Percentiles rank a stretch among this genome's conserved stretches.
These are phyloP conservation scores for Circinella minor DNA, from an alignment of 371 early-diverging fungal species.

Conservation along the genomic window DNA sequence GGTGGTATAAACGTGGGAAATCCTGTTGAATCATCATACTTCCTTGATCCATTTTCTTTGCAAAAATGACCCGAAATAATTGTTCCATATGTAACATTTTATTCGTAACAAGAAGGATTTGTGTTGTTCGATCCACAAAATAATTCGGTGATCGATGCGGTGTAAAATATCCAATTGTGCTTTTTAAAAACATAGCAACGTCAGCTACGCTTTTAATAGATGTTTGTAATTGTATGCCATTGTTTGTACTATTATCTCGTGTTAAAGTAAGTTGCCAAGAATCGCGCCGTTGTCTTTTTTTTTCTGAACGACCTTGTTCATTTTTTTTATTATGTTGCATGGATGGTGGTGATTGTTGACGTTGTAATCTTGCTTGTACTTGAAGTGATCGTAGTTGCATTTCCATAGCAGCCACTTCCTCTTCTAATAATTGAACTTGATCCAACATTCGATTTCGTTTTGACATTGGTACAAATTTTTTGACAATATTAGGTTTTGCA, in stretches of 20 bases:
- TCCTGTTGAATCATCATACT: background rate
- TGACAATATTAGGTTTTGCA: constrained; percentile 38
- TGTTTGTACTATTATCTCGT: constrained; percentile 18
- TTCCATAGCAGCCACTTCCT: constrained; percentile 34
- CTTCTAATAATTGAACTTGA: constrained; percentile 39
- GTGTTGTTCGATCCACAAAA: constrained; percentile 23
- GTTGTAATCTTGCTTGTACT: constrained; percentile 13
- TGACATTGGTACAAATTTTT: constrained; percentile 34
- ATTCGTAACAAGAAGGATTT: constrained; percentile 29
- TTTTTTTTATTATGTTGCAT: background rate
- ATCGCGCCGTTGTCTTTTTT: constrained; percentile 5
- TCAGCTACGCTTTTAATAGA: constrained; percentile 37
- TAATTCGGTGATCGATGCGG: constrained; percentile 34
- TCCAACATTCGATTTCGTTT: constrained; percentile 41
- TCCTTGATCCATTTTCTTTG: constrained; percentile 14
- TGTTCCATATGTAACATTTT: constrained; percentile 36
- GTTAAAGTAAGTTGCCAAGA: constrained; percentile 35
- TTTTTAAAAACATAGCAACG: constrained; percentile 27
- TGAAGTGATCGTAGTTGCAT: constrained; percentile 26
- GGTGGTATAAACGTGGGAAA: constrained; percentile 6
- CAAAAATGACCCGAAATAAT: constrained; percentile 32
- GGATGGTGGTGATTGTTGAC: background rate
- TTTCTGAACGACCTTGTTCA: constrained; percentile 10
- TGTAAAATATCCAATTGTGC: constrained; percentile 31
- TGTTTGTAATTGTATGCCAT: constrained; percentile 36